Evolutionary conservation across 306 rosid species (phyloP), one percentile per base, ranked within the genome.

Genomic region (Lathyrus sativus): DNA sequence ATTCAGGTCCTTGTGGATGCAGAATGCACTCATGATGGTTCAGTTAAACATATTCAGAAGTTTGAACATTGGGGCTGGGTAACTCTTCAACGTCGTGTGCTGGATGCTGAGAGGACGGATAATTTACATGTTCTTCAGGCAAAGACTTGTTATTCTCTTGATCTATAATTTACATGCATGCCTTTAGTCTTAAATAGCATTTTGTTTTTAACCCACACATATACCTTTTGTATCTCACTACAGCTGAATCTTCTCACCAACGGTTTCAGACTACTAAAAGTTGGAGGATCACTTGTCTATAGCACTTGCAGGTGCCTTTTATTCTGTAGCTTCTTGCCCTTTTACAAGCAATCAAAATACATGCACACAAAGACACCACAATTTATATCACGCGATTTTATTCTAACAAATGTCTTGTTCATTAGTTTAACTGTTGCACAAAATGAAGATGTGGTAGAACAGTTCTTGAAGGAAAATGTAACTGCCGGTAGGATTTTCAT

Each of bases 1-100:
- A 54, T 76, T 42, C 83, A 93, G 98, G 90, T 90, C 13, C 96
- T 93, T 15, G 97, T 90, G 68, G 99, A 93, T 84, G 99, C 96
- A 67, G 99, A 93, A 71, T 93, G 99, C 81, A 93, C 99, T 63
- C 99, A 93, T 76, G 99, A 93, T 76, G 99, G 99, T 45, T 93
- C 99, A 57, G 62, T 93, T 70, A 90, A 83, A 78, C 97, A 93
- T 76, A 89, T 88, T 59, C 95, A 87, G 39, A 93, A 90, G 79
- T 93, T 90, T 79, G 95, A 93, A 76, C 77, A 81, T 12, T 93
- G 99, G 97, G 97, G 97, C 48, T 93, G 97, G 99, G 68, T 74
- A 74, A 90, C 97, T 55, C 85, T 93, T 71, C 76, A 88, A 54
- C 89, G 84, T 1, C 91, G 96, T 57, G 88, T 93, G 48, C 77